Percentiles rank a stretch among this genome's conserved stretches.
Conservation (phyloP, 805 yeast genomes). For the Candida arabinofermentans region DNA sequence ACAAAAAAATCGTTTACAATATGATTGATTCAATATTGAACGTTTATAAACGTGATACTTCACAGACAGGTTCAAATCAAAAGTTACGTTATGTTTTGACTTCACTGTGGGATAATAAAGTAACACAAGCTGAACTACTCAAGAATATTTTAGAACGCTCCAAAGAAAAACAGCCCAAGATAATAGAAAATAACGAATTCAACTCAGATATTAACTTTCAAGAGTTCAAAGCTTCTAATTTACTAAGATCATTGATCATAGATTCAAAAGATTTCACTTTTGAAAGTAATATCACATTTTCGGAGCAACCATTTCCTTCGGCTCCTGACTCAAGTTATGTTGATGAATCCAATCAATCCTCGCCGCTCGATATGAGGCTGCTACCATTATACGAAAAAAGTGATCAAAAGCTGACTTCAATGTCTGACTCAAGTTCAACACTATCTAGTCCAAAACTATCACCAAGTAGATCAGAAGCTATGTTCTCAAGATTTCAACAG, state of each 20-base stretch:
- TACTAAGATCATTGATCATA: not conserved
- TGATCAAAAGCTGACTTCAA: no score
- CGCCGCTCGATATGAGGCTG: no score
- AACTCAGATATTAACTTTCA: not conserved
- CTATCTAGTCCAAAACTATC: no score
- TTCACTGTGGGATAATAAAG: conserved; percentile 3
- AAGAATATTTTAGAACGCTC: not conserved
- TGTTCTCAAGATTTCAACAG: no score
- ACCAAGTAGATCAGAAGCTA: no score
- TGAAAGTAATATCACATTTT: conserved; percentile 1
- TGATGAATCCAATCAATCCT: not conserved
- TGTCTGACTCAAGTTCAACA: no score
- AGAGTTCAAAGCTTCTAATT: not conserved
- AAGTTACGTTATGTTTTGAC: conserved; percentile 5
- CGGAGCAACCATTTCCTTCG: no score
- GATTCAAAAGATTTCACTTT: conserved; percentile 3
- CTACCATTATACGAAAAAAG: no score
- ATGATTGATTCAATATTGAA: conserved; percentile 1
- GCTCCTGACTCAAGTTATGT: not conserved
- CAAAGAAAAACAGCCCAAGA: not conserved
- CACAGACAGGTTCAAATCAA: not conserved
- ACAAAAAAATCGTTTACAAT: not conserved
- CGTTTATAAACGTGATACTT: not conserved
- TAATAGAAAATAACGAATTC: not conserved
- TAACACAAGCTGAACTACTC: conserved; percentile 2